These are phyloP conservation scores for Cornus controversa DNA, from an alignment of 148 eudicot species.

Conservation along the genomic window DNA sequence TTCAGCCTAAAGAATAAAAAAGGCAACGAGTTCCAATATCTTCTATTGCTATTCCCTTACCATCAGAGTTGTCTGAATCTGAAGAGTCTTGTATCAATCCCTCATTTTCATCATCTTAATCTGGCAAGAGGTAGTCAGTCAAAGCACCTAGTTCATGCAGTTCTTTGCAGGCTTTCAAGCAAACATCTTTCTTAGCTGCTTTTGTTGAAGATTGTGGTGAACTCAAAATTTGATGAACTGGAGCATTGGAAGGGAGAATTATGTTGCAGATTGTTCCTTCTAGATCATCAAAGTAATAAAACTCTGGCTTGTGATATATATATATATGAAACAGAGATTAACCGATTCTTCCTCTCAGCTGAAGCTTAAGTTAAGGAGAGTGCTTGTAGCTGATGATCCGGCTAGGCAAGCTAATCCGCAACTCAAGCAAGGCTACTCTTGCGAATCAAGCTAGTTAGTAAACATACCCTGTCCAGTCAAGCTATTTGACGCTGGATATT, in stretches of 20 bases:
- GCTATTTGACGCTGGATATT: too few relatives aligned
- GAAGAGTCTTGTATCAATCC: constrained; percentile 35
- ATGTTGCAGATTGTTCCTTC: constrained; percentile 77
- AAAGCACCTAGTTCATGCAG: constrained; percentile 88
- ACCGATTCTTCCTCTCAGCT: too few relatives aligned
- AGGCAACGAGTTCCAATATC: neutral
- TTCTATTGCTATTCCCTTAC: constrained; percentile 29
- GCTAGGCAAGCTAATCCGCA: too few relatives aligned
- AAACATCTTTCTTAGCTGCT: constrained; percentile 87
- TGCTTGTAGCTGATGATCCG: too few relatives aligned
- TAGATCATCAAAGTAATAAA: constrained; percentile 55
- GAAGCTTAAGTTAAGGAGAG: too few relatives aligned
- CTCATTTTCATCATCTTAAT: constrained; percentile 47
- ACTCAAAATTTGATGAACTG: constrained; percentile 58
- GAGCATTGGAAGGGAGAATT: constrained; percentile 89
- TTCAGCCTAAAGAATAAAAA: neutral
- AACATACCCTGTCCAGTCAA: too few relatives aligned
- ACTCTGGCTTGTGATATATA: constrained; percentile 64
- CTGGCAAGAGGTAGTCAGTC: constrained; percentile 86
- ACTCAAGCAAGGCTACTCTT: too few relatives aligned
- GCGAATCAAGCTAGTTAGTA: too few relatives aligned
- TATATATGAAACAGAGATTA: too few relatives aligned
- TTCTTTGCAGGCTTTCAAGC: constrained; percentile 84
- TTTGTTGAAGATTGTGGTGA: constrained; percentile 68
- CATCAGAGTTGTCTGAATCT: constrained; percentile 70